Evolutionary conservation across 1,284 basidiomycete species (phyloP).

Genomic region (Stereum hirsutum): DNA sequence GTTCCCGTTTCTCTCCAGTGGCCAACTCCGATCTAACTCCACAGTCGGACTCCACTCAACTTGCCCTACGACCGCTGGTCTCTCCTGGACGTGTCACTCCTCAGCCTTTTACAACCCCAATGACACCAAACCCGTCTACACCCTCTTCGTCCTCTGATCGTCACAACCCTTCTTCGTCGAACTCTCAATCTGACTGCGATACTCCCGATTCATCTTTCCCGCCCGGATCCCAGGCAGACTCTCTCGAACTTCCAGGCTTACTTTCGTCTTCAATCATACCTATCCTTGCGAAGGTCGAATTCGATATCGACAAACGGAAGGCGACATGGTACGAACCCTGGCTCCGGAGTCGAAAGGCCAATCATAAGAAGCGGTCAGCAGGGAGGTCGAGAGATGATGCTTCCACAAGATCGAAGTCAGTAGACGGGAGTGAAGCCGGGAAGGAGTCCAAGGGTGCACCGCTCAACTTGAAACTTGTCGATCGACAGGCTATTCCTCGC

Average conservation of each 20-base stretch:
- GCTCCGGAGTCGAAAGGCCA: constrained; percentile 52
- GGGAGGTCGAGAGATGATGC: constrained; percentile 17
- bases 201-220: constrained; percentile 48
- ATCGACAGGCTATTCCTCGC: constrained; percentile 28
- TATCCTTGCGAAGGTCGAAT: constrained; percentile 82
- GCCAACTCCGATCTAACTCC: constrained; percentile 6
- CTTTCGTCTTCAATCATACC: constrained; percentile 57
- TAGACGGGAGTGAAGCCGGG: constrained; percentile 16
- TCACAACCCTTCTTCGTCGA: constrained; percentile 13
- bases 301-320: constrained; percentile 69
- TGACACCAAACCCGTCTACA: constrained; percentile 45
- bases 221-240: constrained; percentile 28
- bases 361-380: constrained; percentile 42
- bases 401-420: constrained; percentile 10
- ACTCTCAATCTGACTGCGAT: constrained; percentile 33
- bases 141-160: constrained; percentile 36
- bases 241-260: constrained; percentile 57
- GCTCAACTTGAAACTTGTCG: constrained; percentile 41
- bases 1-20: constrained; percentile 31
- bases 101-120: constrained; percentile 23
- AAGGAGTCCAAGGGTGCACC: constrained; percentile 22
- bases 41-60: constrained; percentile 21
- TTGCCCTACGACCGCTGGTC: constrained; percentile 37
- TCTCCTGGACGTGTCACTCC: constrained; percentile 29
- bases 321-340: constrained; percentile 80